Evolutionary conservation across 768 basidiomycete species (phyloP).

Genomic region (Gloeopeniophorella convolvens): DNA sequence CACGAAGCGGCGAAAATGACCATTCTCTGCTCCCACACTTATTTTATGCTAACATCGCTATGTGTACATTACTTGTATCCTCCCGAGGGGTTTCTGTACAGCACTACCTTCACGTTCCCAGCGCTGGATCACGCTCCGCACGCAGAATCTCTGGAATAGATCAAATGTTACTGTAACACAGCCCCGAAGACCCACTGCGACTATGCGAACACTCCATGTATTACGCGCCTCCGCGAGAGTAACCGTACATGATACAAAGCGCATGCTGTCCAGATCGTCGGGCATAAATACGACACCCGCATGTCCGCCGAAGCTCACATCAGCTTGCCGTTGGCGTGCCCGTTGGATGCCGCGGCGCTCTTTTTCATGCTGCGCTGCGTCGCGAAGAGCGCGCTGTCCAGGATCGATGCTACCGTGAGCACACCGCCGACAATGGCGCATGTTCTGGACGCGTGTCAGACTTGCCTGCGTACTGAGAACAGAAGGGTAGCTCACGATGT

Average conservation of each 20-base stretch:
- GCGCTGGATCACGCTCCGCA: not conserved
- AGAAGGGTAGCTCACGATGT: slow-evolving; percentile 67
- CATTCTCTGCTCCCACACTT: not conserved
- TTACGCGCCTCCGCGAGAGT: not conserved
- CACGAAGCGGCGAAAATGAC: slow-evolving; percentile 15
- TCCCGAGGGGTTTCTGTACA: not conserved
- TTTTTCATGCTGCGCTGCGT: slow-evolving; percentile 73
- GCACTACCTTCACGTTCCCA: not conserved
- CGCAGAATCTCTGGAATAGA: not conserved
- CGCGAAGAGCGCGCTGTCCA: slow-evolving; percentile 85
- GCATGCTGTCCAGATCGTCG: not conserved
- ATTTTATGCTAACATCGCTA: not conserved
- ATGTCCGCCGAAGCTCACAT: slow-evolving; percentile 14
- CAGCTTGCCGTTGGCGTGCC: slow-evolving; percentile 19
- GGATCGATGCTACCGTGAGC: slow-evolving; percentile 82
- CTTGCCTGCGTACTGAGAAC: slow-evolving; percentile 3
- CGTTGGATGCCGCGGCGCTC: slow-evolving; percentile 27
- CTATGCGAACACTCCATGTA: not conserved
- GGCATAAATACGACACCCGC: not conserved
- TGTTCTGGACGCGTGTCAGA: slow-evolving; percentile 45
- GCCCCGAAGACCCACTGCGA: too few species aligned
- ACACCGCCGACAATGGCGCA: slow-evolving; percentile 98
- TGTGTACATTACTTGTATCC: not conserved
- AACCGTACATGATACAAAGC: slow-evolving; percentile 11
- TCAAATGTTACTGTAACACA: not conserved